phyloP scores from a whole-genome alignment of 2,329 filamentous ascomycete genomes.

The Claviceps capensis region DNA sequence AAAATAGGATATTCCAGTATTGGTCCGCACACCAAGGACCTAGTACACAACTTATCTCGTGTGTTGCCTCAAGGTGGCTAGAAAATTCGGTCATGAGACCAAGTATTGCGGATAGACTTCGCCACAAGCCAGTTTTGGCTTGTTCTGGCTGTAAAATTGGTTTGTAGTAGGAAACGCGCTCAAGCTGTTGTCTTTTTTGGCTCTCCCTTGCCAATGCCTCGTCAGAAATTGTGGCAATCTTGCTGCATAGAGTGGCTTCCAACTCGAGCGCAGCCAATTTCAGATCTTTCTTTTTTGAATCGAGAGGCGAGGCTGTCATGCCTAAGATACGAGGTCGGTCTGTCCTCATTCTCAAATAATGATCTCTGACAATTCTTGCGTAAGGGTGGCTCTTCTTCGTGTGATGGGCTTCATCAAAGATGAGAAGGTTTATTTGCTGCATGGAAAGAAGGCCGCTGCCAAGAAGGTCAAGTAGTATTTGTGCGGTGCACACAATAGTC shows the following conservation, averaged over 20 bases:
- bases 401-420: constrained; percentile 95
- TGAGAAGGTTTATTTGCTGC: constrained; percentile 70
- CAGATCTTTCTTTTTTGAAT: constrained; percentile 59
- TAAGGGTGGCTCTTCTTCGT: constrained; percentile 90
- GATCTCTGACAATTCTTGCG: constrained; percentile 77
- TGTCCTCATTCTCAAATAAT: constrained; percentile 46
- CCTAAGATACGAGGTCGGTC: constrained; percentile 68
- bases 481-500: constrained; percentile 85
- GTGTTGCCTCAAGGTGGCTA: constrained; percentile 45
- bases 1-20: constrained; percentile 54
- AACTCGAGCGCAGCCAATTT: constrained; percentile 56
- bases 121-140: constrained; percentile 52
- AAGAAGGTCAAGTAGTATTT: constrained; percentile 68
- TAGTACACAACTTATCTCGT: constrained; percentile 48
- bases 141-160: constrained; percentile 25
- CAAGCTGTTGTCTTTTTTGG: constrained; percentile 27
- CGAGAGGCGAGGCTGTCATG: constrained; percentile 94
- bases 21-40: constrained; percentile 77
- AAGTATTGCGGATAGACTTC: constrained; percentile 34
- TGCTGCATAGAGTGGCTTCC: constrained; percentile 63
- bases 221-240: constrained; percentile 60
- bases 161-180: constrained; percentile 33
- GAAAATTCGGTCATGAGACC: constrained; percentile 32
- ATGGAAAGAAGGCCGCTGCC: constrained; percentile 70
- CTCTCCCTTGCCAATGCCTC: constrained; percentile 16